A percentile compares a stretch with the other conserved stretches of the same genome.
These are phyloP conservation scores for Stylonectria norvegica DNA, from an alignment of 2,329 filamentous ascomycete species.

Conservation along the genomic window DNA sequence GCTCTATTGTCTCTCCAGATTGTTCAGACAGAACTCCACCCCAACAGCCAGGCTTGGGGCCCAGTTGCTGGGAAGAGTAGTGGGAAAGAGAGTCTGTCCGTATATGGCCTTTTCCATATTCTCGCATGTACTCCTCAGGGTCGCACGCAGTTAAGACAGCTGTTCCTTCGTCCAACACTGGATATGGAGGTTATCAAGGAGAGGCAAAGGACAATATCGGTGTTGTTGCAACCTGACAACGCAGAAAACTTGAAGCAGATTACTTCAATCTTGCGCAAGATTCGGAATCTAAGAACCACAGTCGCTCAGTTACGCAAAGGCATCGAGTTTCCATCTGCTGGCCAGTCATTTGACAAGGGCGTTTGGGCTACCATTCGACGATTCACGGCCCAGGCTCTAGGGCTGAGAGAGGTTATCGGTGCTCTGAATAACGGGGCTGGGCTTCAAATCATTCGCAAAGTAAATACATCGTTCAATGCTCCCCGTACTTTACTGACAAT, in stretches of 20 bases:
- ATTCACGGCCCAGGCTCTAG: constrained; percentile 70
- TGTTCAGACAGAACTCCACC: constrained; percentile 76
- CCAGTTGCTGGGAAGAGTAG: constrained; percentile 42
- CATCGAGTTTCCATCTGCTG: constrained; percentile 51
- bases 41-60: constrained; percentile 74
- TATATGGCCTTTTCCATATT: constrained; percentile 78
- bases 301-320: constrained; percentile 75
- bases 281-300: constrained; percentile 71
- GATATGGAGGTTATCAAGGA: constrained; percentile 65
- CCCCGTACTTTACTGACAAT: constrained; percentile 3
- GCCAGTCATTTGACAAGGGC: constrained; percentile 56
- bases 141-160: constrained; percentile 66
- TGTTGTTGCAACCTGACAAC: constrained; percentile 68
- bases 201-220: constrained; percentile 66
- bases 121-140: constrained; percentile 78
- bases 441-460: constrained; percentile 21
- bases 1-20: constrained; percentile 82
- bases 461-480: constrained; percentile 43
- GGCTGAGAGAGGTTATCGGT: constrained; percentile 60
- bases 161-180: constrained; percentile 75
- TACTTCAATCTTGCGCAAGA: constrained; percentile 59
- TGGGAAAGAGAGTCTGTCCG: constrained; percentile 75
- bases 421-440: constrained; percentile 18
- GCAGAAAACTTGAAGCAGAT: constrained; percentile 52
- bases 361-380: constrained; percentile 69